These are phyloP conservation scores for Aspergillus ibericus DNA, from an alignment of 2,329 filamentous ascomycete species.

Conservation along the genomic window DNA sequence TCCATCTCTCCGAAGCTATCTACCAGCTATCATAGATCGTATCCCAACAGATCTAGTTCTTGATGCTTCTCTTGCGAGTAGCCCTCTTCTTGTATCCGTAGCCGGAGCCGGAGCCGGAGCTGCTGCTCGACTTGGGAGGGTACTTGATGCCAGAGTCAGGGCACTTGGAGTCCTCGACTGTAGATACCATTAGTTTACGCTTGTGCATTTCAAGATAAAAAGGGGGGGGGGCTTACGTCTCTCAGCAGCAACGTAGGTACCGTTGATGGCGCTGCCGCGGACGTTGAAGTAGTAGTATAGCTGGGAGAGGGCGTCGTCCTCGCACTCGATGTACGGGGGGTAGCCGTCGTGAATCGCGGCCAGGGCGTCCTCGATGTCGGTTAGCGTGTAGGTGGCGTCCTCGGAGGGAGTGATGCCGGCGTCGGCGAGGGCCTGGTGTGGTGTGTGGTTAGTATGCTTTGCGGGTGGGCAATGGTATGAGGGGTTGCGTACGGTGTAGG, in stretches of 20 bases:
- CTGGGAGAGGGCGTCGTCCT: conserved; percentile 50
- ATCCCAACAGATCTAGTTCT: neutral
- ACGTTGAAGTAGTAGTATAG: conserved; percentile 58
- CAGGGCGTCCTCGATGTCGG: conserved; percentile 53
- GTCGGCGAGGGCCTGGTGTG: conserved; percentile 50
- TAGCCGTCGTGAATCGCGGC: conserved; percentile 48
- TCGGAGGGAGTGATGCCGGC: conserved; percentile 57
- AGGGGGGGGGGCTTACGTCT: conserved; percentile 36
- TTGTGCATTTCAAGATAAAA: neutral
- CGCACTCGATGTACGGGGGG: conserved; percentile 54
- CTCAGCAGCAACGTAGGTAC: conserved; percentile 59
- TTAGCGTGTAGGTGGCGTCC: conserved; percentile 53
- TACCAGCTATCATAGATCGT: neutral
- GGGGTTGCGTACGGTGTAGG: conserved; percentile 46
- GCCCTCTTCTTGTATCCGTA: neutral
- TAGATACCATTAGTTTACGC: neutral
- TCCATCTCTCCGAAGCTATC: neutral
- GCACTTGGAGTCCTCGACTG: conserved; percentile 56
- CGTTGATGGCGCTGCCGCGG: conserved; percentile 59
- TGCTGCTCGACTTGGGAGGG: conserved; percentile 53
- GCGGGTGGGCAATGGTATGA: neutral
- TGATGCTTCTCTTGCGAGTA: neutral
- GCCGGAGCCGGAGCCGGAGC: neutral
- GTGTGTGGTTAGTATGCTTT: neutral
- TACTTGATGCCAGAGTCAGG: conserved; percentile 65